phyloP scores from a whole-genome alignment of 768 basidiomycete species.

The Tricholoma sp. region DNA sequence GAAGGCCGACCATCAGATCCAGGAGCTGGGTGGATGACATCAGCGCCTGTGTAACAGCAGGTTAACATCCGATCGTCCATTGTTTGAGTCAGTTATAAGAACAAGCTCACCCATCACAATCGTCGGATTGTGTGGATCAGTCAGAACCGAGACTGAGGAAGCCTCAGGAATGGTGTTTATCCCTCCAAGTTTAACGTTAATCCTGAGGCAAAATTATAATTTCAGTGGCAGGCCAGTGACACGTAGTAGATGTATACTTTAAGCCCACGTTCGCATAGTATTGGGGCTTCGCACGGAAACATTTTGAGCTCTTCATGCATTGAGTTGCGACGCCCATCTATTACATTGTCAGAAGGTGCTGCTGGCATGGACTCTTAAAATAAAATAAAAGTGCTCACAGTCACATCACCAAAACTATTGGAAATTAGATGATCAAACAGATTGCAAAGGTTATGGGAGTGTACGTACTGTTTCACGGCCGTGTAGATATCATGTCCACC shows the following conservation, averaged over 20 bases:
- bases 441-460: background rate
- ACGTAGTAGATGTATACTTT: conserved; percentile 40
- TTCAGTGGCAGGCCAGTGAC: conserved; percentile 1
- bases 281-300: conserved; percentile 62
- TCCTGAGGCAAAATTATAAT: conserved; percentile 32
- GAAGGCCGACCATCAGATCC: conserved; percentile 77
- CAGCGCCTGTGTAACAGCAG: conserved; percentile 48
- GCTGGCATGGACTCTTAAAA: too few species aligned
- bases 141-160: conserved; percentile 55
- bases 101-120: conserved; percentile 63
- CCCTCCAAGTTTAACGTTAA: conserved; percentile 83
- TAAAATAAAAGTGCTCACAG: conserved; percentile 26
- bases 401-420: conserved; percentile 66
- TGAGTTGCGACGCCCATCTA: conserved; percentile 77
- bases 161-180: conserved; percentile 77
- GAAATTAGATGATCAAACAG: background rate
- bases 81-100: background rate
- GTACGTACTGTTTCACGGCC: conserved; percentile 69
- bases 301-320: conserved; percentile 66
- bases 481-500: conserved; percentile 73
- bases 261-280: conserved; percentile 80
- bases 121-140: conserved; percentile 69
- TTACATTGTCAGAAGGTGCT: background rate
- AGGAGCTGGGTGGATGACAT: conserved; percentile 81
- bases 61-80: background rate